Conservation (phyloP, 768 basidiomycete genomes). For the Leucocoprinus sp. region DNA sequence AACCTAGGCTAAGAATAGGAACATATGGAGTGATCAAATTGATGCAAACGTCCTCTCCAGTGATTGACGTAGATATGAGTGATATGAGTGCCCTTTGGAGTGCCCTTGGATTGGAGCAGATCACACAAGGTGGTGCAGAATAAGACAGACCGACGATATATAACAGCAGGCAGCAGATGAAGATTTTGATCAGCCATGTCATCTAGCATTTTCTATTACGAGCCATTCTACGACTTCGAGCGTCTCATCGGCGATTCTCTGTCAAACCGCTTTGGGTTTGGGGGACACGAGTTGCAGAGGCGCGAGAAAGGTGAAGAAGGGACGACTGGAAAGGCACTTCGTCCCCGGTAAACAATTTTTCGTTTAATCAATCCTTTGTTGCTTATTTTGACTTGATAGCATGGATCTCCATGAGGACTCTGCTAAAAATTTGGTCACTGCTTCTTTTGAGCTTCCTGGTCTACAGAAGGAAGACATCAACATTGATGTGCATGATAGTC, state of each 20-base stretch:
- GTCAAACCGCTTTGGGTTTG: background rate
- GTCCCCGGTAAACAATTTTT: background rate
- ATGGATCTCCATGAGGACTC: constrained; percentile 9
- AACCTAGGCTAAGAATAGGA: too few relatives aligned
- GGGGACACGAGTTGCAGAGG: constrained; percentile 5
- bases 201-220: background rate
- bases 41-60: background rate
- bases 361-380: background rate
- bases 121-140: background rate
- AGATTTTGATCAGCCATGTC: background rate
- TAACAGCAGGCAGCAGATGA: too few relatives aligned
- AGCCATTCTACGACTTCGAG: constrained; percentile 37
- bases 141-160: background rate
- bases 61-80: background rate
- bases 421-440: constrained; percentile 30
- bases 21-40: background rate
- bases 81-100: too few relatives aligned
- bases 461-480: constrained; percentile 38
- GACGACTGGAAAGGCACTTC: background rate
- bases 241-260: constrained; percentile 31
- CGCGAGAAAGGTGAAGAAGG: background rate
- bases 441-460: constrained; percentile 49
- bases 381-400: background rate
- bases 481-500: constrained; percentile 39
- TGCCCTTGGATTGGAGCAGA: background rate